Base-by-base conservation (phyloP, 2,329 filamentous ascomycete species). In the Stachybotrys chartarum region DNA sequence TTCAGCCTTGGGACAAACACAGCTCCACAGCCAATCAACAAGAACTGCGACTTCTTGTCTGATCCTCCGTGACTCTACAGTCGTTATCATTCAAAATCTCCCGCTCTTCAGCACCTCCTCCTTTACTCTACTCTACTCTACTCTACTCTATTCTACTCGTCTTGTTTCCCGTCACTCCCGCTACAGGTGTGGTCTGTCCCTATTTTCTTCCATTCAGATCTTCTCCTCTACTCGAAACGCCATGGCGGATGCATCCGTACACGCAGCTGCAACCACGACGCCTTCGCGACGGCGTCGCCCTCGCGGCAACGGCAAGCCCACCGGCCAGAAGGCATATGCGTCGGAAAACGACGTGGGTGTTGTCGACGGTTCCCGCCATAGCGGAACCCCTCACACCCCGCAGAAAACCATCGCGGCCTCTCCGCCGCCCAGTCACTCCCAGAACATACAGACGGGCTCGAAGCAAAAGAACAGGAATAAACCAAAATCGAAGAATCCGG, bases 241-340 rank as follows among this genome's bases (percentile, higher is more conserved):
- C 24, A 24, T 73, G 71, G 67, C 68, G 59, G 68, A 70, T 55
- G 61, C 61, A 30, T 59, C 65, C 51, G 63, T 64, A 56, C 70
- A 70, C 56, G 57, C 63, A 52, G 69, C 67, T 56, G 63, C 63
- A 52, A 70, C 67, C 56, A 63, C 64, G 32, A 73, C 70, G 50
- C 67, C 72, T 32, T 65, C 64, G 45, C 71, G 71, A 45, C 71
- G 70, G 45, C 66, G 69, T 53, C 66, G 70, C 64, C 75, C 61
- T 71, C 76, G 65, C 66, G 73, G 65, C 61, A 70, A 65, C 67
- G 74, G 60, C 66, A 75, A 60, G 66, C 63, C 59, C 61, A 69
- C 75, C 16, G 70, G 70, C 11, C 77, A 77, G 57, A 83, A 80
- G 67, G 76, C 75, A n/a, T 83, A 84, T 62, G 81, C 78, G 30